Conservation (phyloP, 768 basidiomycete genomes). For the Dentipellis sp. region DNA sequence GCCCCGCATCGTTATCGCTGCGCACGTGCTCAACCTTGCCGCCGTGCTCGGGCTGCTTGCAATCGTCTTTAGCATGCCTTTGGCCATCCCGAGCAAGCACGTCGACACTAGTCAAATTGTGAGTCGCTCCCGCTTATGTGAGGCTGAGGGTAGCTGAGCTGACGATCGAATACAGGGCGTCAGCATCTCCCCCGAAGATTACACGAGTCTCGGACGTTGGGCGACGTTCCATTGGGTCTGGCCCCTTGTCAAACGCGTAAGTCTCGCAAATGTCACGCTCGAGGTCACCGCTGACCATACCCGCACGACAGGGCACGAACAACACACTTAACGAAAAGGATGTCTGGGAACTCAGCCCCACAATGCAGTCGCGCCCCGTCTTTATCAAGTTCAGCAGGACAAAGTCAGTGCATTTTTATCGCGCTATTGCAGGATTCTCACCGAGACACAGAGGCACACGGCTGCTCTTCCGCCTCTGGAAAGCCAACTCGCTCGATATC, state of each 20-base stretch:
- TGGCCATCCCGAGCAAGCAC: slow-evolving; percentile 48
- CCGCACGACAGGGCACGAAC: neutral
- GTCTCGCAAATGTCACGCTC: neutral
- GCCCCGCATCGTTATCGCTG: slow-evolving; percentile 17
- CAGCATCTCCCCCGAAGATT: slow-evolving; percentile 52
- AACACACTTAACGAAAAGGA: neutral
- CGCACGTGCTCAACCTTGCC: slow-evolving; percentile 32
- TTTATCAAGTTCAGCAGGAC: slow-evolving; percentile 28
- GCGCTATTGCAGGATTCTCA: neutral
- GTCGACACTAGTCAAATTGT: slow-evolving; percentile 55
- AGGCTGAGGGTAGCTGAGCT: neutral
- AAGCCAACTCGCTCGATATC: slow-evolving; percentile 38
- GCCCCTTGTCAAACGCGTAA: slow-evolving; percentile 34
- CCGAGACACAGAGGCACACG: slow-evolving; percentile 19
- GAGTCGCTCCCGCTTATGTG: slow-evolving; percentile 19
- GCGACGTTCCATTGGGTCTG: slow-evolving; percentile 58
- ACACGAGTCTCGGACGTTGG: slow-evolving; percentile 55
- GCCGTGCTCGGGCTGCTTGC: slow-evolving; percentile 33
- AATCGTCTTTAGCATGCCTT: slow-evolving; percentile 52
- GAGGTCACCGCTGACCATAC: neutral
- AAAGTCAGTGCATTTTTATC: slow-evolving; percentile 9
- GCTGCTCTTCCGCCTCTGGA: slow-evolving; percentile 34
- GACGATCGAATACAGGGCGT: neutral
- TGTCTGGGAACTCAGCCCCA: neutral
- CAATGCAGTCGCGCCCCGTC: neutral